These are phyloP conservation scores for Kalmusia sp. DNA, from an alignment of 2,329 filamentous ascomycete species.

Conservation along the genomic window DNA sequence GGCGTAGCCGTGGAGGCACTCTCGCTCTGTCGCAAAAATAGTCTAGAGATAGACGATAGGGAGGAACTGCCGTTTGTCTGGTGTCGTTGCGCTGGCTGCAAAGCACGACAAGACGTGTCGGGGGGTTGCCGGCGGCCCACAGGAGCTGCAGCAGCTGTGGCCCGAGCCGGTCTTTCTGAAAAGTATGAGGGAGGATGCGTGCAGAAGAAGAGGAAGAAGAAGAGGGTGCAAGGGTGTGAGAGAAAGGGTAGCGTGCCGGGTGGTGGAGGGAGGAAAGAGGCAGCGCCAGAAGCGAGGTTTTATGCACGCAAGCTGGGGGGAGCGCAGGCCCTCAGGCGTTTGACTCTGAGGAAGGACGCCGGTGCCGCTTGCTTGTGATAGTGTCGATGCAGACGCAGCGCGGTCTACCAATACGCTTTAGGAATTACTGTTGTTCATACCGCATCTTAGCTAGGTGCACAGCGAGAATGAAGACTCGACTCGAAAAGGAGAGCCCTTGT, in stretches of 20 bases:
- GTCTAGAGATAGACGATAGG: neutral
- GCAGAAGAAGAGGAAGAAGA: too few species aligned
- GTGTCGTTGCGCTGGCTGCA: too few species aligned
- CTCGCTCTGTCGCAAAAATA: neutral
- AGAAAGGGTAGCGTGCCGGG: conserved; percentile 6
- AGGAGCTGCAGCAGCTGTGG: conserved; percentile 8
- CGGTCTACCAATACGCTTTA: conserved; percentile 26
- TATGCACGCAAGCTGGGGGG: conserved; percentile 7
- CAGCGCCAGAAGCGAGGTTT: conserved; percentile 1
- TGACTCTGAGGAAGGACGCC: conserved; percentile 9
- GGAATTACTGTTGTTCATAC: conserved; percentile 35
- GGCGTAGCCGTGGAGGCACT: too few species aligned
- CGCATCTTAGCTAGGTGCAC: conserved; percentile 28
- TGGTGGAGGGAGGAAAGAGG: conserved; percentile 15
- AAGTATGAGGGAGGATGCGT: conserved; percentile 4
- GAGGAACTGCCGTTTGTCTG: too few species aligned
- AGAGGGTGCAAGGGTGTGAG: conserved; percentile 7
- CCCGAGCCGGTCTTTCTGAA: conserved; percentile 1
- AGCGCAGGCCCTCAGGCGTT: conserved; percentile 11
- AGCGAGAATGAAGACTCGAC: conserved; percentile 3
- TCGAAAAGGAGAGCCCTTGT: conserved; percentile 1
- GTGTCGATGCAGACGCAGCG: conserved; percentile 20
- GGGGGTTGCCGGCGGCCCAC: neutral
- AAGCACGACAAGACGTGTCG: neutral
- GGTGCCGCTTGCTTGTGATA: conserved; percentile 21